Evolutionary conservation across 2,329 filamentous ascomycete genomes (phyloP).

Genomic region (Daldinia sp.): DNA sequence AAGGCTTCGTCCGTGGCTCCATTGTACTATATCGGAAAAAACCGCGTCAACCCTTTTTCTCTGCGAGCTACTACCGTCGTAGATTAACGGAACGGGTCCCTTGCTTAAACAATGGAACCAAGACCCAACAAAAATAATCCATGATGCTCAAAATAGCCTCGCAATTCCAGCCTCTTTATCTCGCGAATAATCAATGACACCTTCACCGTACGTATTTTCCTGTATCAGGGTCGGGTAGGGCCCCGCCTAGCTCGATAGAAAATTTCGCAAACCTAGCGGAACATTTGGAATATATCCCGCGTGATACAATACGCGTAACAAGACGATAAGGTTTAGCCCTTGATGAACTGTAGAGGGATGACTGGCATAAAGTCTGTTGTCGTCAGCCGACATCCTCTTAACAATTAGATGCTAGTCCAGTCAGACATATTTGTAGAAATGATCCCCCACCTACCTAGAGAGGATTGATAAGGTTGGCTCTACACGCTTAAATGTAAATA

Average conservation of each 20-base stretch:
- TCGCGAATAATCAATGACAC: slow-evolving; percentile 2
- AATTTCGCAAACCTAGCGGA: slow-evolving; percentile 10
- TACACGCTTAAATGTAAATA: slow-evolving; percentile 6
- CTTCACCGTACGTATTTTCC: slow-evolving; percentile 6
- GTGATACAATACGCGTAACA: slow-evolving; percentile 16
- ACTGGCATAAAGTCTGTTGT: slow-evolving; percentile 8
- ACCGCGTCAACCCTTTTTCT: slow-evolving; percentile 18
- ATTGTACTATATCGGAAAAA: slow-evolving; percentile 38
- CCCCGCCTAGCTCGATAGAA: slow-evolving; percentile 16
- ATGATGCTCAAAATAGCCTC: slow-evolving; percentile 17
- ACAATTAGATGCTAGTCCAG: slow-evolving; percentile 16
- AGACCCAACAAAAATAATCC: slow-evolving; percentile 8
- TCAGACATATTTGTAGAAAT: slow-evolving; percentile 17
- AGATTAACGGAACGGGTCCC: slow-evolving; percentile 17
- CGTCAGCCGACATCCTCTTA: slow-evolving; percentile 20
- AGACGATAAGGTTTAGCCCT: slow-evolving; percentile 15
- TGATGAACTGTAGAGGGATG: not conserved
- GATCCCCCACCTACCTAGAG: not conserved
- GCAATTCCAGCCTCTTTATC: slow-evolving; percentile 18
- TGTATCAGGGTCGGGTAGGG: not conserved
- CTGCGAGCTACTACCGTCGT: slow-evolving; percentile 1
- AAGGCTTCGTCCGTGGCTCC: slow-evolving; percentile 15
- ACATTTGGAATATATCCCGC: slow-evolving; percentile 16
- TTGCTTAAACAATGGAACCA: slow-evolving; percentile 19
- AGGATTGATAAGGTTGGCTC: slow-evolving; percentile 6